phyloP scores from a whole-genome alignment of 768 basidiomycete species.

The Amanita rubescens region DNA sequence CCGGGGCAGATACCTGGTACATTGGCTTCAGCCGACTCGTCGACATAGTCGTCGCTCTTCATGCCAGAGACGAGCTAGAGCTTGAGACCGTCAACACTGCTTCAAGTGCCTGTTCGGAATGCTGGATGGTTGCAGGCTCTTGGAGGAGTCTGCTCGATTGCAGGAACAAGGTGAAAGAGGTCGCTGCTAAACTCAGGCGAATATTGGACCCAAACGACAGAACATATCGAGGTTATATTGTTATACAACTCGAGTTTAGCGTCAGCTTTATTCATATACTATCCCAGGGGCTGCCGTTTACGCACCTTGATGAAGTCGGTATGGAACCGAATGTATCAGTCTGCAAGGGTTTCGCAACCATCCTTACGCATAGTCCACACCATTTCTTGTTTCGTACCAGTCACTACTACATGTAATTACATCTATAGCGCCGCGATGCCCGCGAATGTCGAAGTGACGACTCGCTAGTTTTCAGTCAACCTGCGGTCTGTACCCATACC shows the following conservation, averaged over 20 bases:
- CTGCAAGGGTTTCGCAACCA: too few species aligned
- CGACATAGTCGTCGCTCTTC: conserved; percentile 67
- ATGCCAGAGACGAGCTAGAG: conserved; percentile 59
- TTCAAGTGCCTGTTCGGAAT: conserved; percentile 67
- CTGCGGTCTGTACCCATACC: conserved; percentile 80
- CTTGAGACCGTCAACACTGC: conserved; percentile 71
- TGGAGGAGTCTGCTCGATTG: conserved; percentile 65
- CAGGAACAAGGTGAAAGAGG: conserved; percentile 51
- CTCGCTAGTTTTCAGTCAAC: conserved; percentile 66
- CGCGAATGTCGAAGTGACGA: conserved; percentile 27
- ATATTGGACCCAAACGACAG: conserved; percentile 50
- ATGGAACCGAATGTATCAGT: background rate
- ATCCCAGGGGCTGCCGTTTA: conserved; percentile 29
- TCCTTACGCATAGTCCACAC: too few species aligned
- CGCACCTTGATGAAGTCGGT: conserved; percentile 22
- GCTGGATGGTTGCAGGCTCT: conserved; percentile 65
- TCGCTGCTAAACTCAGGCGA: conserved; percentile 54
- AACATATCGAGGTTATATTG: conserved; percentile 32
- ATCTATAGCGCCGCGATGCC: conserved; percentile 34
- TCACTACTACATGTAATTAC: background rate
- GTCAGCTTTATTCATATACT: conserved; percentile 5
- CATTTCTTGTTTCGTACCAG: background rate
- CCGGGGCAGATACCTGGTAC: conserved; percentile 56
- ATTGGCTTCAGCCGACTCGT: conserved; percentile 61
- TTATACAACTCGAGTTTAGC: background rate